Evolutionary conservation across 164 flowering plant species (phyloP).

Genomic region (Vitis riparia): DNA sequence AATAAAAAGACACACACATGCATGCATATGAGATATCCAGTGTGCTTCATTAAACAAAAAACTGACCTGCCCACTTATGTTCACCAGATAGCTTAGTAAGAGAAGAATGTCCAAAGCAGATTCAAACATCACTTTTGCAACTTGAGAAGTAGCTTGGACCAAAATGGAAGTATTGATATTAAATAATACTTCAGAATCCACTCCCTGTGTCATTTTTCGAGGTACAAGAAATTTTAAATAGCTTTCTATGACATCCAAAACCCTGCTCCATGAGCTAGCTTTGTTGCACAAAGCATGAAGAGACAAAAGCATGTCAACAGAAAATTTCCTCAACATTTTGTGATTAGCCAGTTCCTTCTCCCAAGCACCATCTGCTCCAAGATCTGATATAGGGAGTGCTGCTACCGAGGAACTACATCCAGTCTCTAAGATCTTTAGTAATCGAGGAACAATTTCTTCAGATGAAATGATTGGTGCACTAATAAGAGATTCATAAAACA

Average conservation of each 20-base stretch:
- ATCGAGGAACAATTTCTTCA: constrained; percentile 61
- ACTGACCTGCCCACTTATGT: constrained; percentile 75
- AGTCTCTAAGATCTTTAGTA: constrained; percentile 69
- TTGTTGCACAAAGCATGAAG: constrained; percentile 54
- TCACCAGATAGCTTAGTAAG: constrained; percentile 65
- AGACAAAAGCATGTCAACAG: constrained; percentile 68
- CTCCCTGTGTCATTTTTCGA: constrained; percentile 32
- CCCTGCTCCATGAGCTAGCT: constrained; percentile 65
- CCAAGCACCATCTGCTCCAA: constrained; percentile 60
- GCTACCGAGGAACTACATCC: constrained; percentile 56
- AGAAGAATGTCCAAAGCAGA: constrained; percentile 68
- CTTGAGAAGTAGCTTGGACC: constrained; percentile 76
- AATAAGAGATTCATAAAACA: constrained; percentile 69
- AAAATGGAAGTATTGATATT: constrained; percentile 39
- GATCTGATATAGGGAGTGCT: constrained; percentile 35
- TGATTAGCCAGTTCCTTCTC: constrained; percentile 62
- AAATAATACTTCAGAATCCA: constrained; percentile 30
- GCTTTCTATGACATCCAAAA: constrained; percentile 63
- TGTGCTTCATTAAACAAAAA: constrained; percentile 5
- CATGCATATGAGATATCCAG: not conserved
- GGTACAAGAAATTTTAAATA: constrained; percentile 77
- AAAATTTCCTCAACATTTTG: constrained; percentile 70
- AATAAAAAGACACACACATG: not conserved
- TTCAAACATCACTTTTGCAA: constrained; percentile 84
- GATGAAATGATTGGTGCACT: constrained; percentile 38